phyloP scores from a whole-genome alignment of 108 stramenopile genomes.

The Nannochloropsis oceanica region DNA sequence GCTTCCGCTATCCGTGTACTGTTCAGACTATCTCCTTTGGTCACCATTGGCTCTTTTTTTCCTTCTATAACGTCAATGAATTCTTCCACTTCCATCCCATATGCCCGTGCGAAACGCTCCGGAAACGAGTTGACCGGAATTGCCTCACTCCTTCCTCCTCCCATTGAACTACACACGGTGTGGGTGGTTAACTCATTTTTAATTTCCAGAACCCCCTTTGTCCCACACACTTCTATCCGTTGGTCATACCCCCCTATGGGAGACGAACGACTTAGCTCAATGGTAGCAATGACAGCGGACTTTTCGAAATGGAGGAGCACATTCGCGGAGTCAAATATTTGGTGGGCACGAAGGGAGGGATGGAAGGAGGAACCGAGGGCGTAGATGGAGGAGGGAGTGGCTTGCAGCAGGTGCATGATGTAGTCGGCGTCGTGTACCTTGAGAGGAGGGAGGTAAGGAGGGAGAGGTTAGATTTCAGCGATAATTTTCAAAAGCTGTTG shows the following conservation, averaged over 20 bases:
- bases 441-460: background rate
- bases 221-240: slow-evolving; percentile 11
- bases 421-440: background rate
- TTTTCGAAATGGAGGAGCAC: slow-evolving; percentile 2
- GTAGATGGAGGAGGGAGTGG: background rate
- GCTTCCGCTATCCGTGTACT: background rate
- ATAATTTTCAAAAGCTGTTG: background rate
- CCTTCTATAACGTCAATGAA: background rate
- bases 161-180: background rate
- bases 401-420: background rate
- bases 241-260: slow-evolving; percentile 19
- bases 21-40: background rate
- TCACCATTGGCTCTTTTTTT: background rate
- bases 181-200: background rate
- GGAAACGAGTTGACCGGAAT: background rate
- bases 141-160: background rate
- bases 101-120: background rate
- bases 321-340: slow-evolving; percentile 12
- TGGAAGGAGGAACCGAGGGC: slow-evolving; percentile 4
- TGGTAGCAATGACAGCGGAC: slow-evolving; percentile 1
- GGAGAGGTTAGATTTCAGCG: background rate
- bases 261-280: slow-evolving; percentile 11
- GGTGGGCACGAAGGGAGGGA: slow-evolving; percentile 1
- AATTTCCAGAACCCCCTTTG: background rate
- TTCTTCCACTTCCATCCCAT: background rate